Evolutionary conservation across 805 yeast species (phyloP).

Genomic region (Metschnikowia corniflorae): DNA sequence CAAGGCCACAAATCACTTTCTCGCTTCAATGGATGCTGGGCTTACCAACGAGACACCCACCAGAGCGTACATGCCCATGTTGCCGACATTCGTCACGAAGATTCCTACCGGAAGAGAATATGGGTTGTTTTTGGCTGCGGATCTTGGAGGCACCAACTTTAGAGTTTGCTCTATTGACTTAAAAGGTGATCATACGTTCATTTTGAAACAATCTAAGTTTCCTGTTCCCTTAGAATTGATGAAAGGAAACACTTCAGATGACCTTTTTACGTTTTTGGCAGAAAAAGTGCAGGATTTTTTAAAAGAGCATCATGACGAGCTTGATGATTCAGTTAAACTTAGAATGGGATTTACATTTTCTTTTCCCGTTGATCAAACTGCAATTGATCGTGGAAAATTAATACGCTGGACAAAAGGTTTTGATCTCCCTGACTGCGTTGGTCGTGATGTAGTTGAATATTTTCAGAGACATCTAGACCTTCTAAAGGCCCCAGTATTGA

Average conservation of each 20-base stretch:
- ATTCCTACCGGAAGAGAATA: constrained; percentile 83
- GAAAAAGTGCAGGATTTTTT: constrained; percentile 64
- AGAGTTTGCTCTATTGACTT: constrained; percentile 86
- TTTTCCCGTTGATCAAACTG: constrained; percentile 87
- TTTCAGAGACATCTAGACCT: constrained; percentile 67
- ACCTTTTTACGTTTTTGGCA: constrained; percentile 74
- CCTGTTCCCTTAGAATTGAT: constrained; percentile 77
- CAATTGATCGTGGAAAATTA: constrained; percentile 72
- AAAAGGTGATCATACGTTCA: constrained; percentile 75
- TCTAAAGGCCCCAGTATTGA: constrained; percentile 57
- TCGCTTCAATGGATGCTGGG: constrained; percentile 60
- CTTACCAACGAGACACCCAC: constrained; percentile 39
- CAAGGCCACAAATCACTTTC: constrained; percentile 53
- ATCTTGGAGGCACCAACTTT: constrained; percentile 94
- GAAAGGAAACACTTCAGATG: constrained; percentile 59
- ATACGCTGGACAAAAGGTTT: constrained; percentile 98
- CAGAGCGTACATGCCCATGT: constrained; percentile 68
- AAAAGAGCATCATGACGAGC: constrained; percentile 57
- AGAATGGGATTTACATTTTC: constrained; percentile 92
- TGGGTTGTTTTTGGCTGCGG: constrained; percentile 86
- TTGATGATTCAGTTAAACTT: constrained; percentile 31
- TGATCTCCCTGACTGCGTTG: constrained; percentile 79
- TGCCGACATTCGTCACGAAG: constrained; percentile 83
- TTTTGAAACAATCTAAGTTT: constrained; percentile 68
- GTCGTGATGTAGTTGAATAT: constrained; percentile 71